Conservation (phyloP, 1,284 basidiomycete genomes). For the Entoloma clypeatum region DNA sequence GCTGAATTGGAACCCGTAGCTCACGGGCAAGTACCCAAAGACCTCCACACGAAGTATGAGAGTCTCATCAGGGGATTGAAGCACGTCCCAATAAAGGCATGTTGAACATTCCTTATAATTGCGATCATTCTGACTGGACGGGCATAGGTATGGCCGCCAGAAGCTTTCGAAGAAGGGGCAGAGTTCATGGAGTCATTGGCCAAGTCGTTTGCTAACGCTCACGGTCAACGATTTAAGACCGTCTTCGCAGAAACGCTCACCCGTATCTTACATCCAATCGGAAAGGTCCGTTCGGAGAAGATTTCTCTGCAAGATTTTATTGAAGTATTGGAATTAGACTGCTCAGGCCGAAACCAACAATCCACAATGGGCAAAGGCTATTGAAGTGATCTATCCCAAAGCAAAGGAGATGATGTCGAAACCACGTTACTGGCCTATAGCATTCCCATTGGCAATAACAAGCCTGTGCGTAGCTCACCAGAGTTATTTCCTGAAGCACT, state of each 20-base stretch:
- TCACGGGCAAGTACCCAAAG: slow-evolving; percentile 70
- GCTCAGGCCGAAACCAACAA: slow-evolving; percentile 97
- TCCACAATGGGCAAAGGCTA: slow-evolving; percentile 90
- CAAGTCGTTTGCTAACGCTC: slow-evolving; percentile 80
- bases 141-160: slow-evolving; percentile 84
- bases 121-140: slow-evolving; percentile 1
- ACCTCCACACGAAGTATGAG: slow-evolving; percentile 77
- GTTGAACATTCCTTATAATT: slow-evolving; percentile 11
- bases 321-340: slow-evolving; percentile 46
- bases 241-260: slow-evolving; percentile 85
- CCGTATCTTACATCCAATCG: slow-evolving; percentile 82
- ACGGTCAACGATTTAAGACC: slow-evolving; percentile 81
- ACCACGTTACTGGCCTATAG: slow-evolving; percentile 87
- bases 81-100: slow-evolving; percentile 77
- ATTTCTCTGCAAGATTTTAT: slow-evolving; percentile 4
- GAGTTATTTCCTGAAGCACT: slow-evolving; percentile 81
- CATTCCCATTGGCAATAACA: slow-evolving; percentile 84
- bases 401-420: slow-evolving; percentile 87
- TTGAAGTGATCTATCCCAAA: slow-evolving; percentile 81
- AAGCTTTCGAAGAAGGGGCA: slow-evolving; percentile 90
- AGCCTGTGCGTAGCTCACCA: slow-evolving; percentile 86
- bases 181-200: slow-evolving; percentile 87
- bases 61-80: slow-evolving; percentile 77
- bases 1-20: slow-evolving; percentile 74
- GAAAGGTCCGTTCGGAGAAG: slow-evolving; percentile 72